A percentile compares a stretch with the other conserved stretches of the same genome.
Evolutionary conservation across 2,329 filamentous ascomycete species (phyloP).

Genomic region (Pseudogymnoascus sp.): DNA sequence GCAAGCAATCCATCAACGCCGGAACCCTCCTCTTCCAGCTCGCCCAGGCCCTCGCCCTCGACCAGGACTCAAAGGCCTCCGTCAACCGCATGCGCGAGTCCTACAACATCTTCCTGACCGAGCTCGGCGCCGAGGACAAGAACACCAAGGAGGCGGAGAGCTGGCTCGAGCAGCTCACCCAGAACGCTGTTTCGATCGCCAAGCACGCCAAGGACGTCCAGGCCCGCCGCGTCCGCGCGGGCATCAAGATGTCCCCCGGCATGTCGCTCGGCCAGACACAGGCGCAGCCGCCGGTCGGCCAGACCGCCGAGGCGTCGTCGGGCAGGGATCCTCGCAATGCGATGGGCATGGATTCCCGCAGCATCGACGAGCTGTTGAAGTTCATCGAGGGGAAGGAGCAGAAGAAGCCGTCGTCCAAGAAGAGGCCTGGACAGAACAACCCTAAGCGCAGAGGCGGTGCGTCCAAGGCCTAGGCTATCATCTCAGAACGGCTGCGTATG

Average conservation of each 20-base stretch:
- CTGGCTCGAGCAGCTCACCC: constrained; percentile 93
- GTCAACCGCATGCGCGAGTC: constrained; percentile 93
- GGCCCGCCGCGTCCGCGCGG: constrained; percentile 61
- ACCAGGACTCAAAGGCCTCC: constrained; percentile 86
- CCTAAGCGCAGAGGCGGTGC: constrained; percentile 44
- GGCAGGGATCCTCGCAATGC: constrained; percentile 24
- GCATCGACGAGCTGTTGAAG: constrained; percentile 85
- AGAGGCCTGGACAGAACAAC: constrained; percentile 44
- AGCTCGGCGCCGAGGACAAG: constrained; percentile 82
- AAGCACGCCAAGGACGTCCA: constrained; percentile 87
- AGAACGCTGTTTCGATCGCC: constrained; percentile 88
- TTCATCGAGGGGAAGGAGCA: constrained; percentile 78
- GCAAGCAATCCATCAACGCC: constrained; percentile 82
- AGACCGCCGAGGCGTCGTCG: constrained; percentile 41
- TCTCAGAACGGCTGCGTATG: neutral
- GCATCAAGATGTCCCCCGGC: constrained; percentile 58
- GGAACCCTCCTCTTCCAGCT: constrained; percentile 96
- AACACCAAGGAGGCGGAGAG: constrained; percentile 97
- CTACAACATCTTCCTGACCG: constrained; percentile 85
- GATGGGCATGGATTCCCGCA: constrained; percentile 59
- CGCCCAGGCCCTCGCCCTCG: constrained; percentile 88
- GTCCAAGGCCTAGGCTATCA: neutral
- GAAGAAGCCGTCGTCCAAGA: constrained; percentile 44
- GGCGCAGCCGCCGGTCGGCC: constrained; percentile 54
- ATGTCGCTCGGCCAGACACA: constrained; percentile 46